Evolutionary conservation across 495 filamentous ascomycete genomes (phyloP).

Genomic region (Cercophora samala): DNA sequence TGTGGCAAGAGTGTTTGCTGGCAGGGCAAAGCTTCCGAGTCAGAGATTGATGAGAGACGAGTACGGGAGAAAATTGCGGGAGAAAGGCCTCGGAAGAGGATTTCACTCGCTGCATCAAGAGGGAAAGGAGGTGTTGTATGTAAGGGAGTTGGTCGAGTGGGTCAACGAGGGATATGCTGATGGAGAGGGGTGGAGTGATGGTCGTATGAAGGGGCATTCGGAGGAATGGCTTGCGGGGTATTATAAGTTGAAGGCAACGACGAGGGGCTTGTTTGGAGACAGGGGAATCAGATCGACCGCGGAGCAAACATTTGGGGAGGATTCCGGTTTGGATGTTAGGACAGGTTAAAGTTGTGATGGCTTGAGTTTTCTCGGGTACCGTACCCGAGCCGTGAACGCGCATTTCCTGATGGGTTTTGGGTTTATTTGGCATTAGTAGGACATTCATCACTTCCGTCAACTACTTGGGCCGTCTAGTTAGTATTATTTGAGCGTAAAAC

Average conservation of each 20-base stretch:
- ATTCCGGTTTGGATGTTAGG: too few relatives aligned
- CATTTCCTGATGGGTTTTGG: too few relatives aligned
- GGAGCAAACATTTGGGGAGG: background rate
- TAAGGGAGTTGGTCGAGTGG: conserved; percentile 53
- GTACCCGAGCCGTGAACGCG: too few relatives aligned
- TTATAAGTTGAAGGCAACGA: conserved; percentile 19
- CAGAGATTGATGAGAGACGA: conserved; percentile 48
- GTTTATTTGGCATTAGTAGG: too few relatives aligned
- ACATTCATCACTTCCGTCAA: too few relatives aligned
- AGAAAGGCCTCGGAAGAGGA: conserved; percentile 48
- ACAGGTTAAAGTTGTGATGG: background rate
- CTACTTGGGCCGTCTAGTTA: too few relatives aligned
- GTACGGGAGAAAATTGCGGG: conserved; percentile 44
- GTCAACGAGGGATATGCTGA: conserved; percentile 43
- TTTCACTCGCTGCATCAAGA: conserved; percentile 52
- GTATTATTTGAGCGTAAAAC: too few relatives aligned
- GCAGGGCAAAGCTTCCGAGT: conserved; percentile 48
- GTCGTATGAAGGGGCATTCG: conserved; percentile 44
- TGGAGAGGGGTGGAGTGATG: conserved; percentile 24
- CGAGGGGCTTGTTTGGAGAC: conserved; percentile 9
- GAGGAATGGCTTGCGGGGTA: conserved; percentile 37
- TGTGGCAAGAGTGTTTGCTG: conserved; percentile 54
- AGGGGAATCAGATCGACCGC: background rate
- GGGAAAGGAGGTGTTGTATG: conserved; percentile 53
- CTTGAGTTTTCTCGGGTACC: background rate